Base-by-base conservation (phyloP, 1,284 basidiomycete species). In the Trametes polyzona region DNA sequence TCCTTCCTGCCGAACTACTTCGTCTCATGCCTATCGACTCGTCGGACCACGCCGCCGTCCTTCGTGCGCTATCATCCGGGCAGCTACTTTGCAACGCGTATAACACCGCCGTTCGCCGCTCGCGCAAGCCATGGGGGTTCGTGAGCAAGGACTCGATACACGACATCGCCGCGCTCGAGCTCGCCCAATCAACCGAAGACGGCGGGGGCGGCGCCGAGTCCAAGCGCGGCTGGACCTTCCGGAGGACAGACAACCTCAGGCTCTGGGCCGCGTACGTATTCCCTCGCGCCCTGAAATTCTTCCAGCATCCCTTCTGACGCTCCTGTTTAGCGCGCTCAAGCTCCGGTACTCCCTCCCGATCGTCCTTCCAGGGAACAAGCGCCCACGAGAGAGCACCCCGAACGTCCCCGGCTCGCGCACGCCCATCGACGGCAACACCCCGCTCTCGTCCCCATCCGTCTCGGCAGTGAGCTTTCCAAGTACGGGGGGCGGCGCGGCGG, bases 51-150 rank as follows among this genome's bases (percentile, higher is more conserved):
- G 64, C 62, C 2, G 69, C 68, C 0, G 79, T 93, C 57, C 73
- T 91, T 8, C 68, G 75, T n/a, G 75, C 79, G 46, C 76, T 93
- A 0, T 81, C 88, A 0, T 92, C 90, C 1, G 94, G 94, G 0
- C 88, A 93, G 64, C 72, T 93, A 16, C 80, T 95, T 4, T 95
- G 93, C 63, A 72, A 80, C 2, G 87, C 90, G 1, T 95, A 93
- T 74, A 96, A 95, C 70, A 73, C 81, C 3, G 87, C 83, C 11
- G 87, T 95, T 0, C 83, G 93, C 27, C 81, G 84, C 57, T 94
- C 92, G 9, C 83, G 84, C 47, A 85, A 89, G 63, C 90, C 92
- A 2, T 96, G 93, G 93, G 94, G 93, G 0, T 95, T 89, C 71
- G 90, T 96, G 53, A 88, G 82, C 53, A 75, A 80, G 29, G 83